These are phyloP conservation scores for Fraxinus excelsior DNA, from an alignment of 257 asterid genomes.

Conservation along the genomic window DNA sequence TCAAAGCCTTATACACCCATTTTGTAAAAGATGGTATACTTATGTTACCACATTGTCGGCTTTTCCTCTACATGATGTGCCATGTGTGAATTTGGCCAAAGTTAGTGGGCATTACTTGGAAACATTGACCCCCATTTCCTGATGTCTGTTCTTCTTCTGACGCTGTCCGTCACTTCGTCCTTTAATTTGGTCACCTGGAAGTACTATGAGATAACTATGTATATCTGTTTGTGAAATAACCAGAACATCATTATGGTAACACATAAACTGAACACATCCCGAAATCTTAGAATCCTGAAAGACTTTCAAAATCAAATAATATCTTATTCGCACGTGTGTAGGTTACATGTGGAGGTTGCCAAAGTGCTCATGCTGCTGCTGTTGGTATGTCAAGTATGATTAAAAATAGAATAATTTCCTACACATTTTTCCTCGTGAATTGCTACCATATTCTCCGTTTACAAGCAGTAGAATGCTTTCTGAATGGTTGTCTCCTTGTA, in stretches of 20 bases:
- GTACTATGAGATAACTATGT: background rate
- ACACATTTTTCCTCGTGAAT: background rate
- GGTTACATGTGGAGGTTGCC: conserved; percentile 99
- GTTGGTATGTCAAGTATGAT: conserved; percentile 63
- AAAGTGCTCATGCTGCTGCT: conserved; percentile 97
- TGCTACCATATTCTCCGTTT: background rate
- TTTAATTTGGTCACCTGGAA: conserved; percentile 8
- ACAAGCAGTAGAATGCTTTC: background rate
- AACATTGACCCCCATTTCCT: conserved; percentile 8
- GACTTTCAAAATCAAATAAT: conserved; percentile 15
- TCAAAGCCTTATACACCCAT: background rate
- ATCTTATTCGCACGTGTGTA: conserved; percentile 36
- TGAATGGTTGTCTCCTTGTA: conserved; percentile 30
- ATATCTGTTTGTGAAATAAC: background rate
- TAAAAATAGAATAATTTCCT: conserved; percentile 4
- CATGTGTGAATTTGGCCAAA: background rate
- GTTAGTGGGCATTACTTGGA: background rate
- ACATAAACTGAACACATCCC: background rate
- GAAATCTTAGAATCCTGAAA: conserved; percentile 1
- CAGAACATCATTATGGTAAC: background rate
- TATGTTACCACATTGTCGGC: background rate
- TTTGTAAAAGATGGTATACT: background rate
- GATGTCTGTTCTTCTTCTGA: background rate
- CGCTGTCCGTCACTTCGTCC: conserved; percentile 1
- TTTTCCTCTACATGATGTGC: background rate